Conservation (phyloP, 495 filamentous ascomycete species). For the Penicillium robsamsonii region DNA sequence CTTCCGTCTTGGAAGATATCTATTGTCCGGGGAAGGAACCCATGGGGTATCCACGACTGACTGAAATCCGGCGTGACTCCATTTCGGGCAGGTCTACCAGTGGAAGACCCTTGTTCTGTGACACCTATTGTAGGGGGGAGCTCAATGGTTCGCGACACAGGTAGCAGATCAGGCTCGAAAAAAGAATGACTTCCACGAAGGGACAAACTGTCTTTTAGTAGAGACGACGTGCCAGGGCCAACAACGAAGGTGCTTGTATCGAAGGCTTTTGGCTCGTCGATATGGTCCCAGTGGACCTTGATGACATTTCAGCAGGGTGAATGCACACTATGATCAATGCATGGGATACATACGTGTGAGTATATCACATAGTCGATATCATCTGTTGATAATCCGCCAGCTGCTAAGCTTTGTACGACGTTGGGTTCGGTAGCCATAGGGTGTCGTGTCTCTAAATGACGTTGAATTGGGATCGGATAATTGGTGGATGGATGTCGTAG, state of each 20-base stretch:
- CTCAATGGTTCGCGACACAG: not conserved
- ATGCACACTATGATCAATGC: no score
- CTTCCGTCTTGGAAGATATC: constrained; percentile 42
- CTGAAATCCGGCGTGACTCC: not conserved
- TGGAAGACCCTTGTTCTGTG: not conserved
- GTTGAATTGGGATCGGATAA: constrained; percentile 35
- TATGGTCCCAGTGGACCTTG: constrained; percentile 44
- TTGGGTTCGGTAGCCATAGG: constrained; percentile 1
- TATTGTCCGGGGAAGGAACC: not conserved
- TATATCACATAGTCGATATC: constrained; percentile 40
- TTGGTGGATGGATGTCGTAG: constrained; percentile 10
- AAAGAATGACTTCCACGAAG: not conserved
- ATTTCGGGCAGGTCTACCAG: not conserved
- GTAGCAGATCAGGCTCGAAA: not conserved
- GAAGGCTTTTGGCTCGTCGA: constrained; percentile 36
- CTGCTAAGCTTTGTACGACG: constrained; percentile 21
- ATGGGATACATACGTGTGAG: constrained; percentile 11
- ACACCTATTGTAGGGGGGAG: not conserved
- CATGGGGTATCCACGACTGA: constrained; percentile 3
- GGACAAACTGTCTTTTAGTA: not conserved
- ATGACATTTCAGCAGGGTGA: not conserved
- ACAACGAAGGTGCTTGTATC: constrained; percentile 16
- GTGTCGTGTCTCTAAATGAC: constrained; percentile 25
- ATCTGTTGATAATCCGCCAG: constrained; percentile 30
- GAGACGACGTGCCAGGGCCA: not conserved